Evolutionary conservation across 2,329 filamentous ascomycete genomes (phyloP), one percentile per base, ranked within the genome.

Genomic region (Cladorrhinum sp.): DNA sequence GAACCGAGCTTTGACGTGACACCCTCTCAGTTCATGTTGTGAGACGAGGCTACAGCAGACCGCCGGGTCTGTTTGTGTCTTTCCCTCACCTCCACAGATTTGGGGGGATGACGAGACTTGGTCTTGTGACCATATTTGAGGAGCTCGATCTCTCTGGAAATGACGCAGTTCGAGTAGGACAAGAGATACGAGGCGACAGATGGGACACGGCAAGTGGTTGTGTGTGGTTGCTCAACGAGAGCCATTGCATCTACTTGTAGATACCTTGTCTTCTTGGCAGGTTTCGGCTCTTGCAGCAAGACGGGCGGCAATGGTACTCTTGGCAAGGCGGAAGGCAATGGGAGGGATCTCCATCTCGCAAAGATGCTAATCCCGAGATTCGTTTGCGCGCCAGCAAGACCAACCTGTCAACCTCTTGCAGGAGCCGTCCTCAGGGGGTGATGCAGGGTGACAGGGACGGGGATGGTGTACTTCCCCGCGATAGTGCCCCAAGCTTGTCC

Each of bases 281-380:
- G 51, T 23, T 49, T 49, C 33, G 53, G 54, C 23, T 54, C 48
- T 26, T 50, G 23, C 26, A 53, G 18, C n/a, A 30, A 26, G 24
- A 56, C 23, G 58, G 10, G 46, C 58, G 36, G 55, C 28, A 59
- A 59, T 59, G 52, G 52, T 10, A 49, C 53, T 51, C 62, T 63
- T 61, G 62, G 62, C 62, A 49, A 30, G 51, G 33, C 49, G 14
- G 30, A 42, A 36, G 33, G 33, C 42, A 28, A 3, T 24, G 14
- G 18, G 20, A 59, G 55, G 60, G 61, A 63, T 63, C 51, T 49
- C 52, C 62, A 63, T 63, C 42, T 55, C 36, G 18, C 50, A 55
- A 46, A 58, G 57, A 63, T 62, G 36, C 53, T 48, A 36, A 62
- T 62, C 18, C 26, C 42, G 10, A 20, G 49, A 8, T 26, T 14